Evolutionary conservation across 2,329 filamentous ascomycete genomes (phyloP), one percentile per base, ranked within the genome.

Genomic region (Aspergillus sp.): DNA sequence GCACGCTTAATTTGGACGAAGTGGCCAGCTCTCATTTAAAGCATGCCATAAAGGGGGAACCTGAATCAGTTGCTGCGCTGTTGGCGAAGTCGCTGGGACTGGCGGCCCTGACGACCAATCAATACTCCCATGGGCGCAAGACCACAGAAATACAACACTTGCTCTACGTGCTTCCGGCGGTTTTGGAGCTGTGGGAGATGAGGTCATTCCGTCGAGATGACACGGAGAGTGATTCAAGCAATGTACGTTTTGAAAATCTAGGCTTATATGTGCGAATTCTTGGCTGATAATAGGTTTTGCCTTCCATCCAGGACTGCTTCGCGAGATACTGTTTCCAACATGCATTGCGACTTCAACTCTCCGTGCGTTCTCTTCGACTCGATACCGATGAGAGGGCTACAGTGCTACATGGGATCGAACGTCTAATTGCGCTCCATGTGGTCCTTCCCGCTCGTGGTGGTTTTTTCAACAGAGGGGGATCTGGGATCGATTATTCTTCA

Each of bases 391-490:
- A 66, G 41, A 59, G 54, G 36, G 50, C 54, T 12, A 59, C 60
- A 29, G 57, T 68, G 2, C 48, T 64, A 9, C 60, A 62, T 45
- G 56, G 60, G 6, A 49, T 70, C 42, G 67, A 70, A 49, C 60
- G 64, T 40, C 52, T 66, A 7, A 61, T 68, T 46, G 68, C 64
- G 7, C 57, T 70, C 32, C 68, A 71, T 57, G 61, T 71, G n/a
- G 55, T 72, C 1, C 57, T 71, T 4, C 69, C 68, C 5, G 57
- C 66, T 4, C 67, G 69, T 28, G 59, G 58, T 4, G 54, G 56
- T 4, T 72, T 71, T 51, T 64, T 67, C 40, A 58, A 59, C 6
- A 53, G 61, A 49, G 60, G 64, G 26, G 59, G 59, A 30, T 58
- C 60, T 36, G 62, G 64, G 29, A 63, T 64, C 39, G 57, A 64